A percentile compares a stretch with the other conserved stretches of the same genome.
phyloP scores from a whole-genome alignment of 495 filamentous ascomycete species.

The Tuber indicum region DNA sequence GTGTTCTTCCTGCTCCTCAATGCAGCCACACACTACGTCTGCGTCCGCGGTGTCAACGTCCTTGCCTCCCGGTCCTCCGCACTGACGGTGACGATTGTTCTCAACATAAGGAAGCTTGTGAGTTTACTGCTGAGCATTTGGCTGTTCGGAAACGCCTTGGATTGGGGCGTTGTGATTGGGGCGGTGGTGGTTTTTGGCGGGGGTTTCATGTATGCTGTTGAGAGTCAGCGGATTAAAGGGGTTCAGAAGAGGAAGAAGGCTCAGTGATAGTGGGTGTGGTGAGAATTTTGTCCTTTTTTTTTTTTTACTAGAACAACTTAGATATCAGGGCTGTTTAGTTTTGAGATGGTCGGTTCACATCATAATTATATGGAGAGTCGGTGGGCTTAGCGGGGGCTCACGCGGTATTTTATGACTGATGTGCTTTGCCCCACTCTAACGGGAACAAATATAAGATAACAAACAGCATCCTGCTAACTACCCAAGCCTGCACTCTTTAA shows the following conservation, averaged over 20 bases:
- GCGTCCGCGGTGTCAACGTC: constrained; percentile 90
- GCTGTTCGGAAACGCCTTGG: constrained; percentile 80
- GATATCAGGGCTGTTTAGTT: not conserved
- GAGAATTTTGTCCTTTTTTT: not conserved
- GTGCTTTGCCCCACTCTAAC: not conserved
- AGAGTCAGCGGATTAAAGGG: constrained; percentile 49
- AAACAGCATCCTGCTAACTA: too few relatives aligned
- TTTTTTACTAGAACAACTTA: not conserved
- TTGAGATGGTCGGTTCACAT: not conserved
- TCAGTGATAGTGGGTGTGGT: constrained; percentile 9
- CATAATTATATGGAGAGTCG: not conserved
- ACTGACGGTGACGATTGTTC: constrained; percentile 87
- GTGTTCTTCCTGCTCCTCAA: constrained; percentile 69
- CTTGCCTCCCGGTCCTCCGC: constrained; percentile 79
- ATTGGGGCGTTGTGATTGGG: constrained; percentile 66
- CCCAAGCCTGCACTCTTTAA: too few relatives aligned
- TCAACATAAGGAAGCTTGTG: constrained; percentile 92
- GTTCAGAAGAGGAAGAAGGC: constrained; percentile 23
- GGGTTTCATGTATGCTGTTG: constrained; percentile 80
- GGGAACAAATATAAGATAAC: too few relatives aligned
- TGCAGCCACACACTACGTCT: constrained; percentile 84
- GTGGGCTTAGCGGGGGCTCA: not conserved
- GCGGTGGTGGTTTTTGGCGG: constrained; percentile 80
- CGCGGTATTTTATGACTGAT: not conserved
- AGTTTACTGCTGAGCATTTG: constrained; percentile 84